Conservation (phyloP, 2,329 filamentous ascomycete species). For the Monilinia laxa region DNA sequence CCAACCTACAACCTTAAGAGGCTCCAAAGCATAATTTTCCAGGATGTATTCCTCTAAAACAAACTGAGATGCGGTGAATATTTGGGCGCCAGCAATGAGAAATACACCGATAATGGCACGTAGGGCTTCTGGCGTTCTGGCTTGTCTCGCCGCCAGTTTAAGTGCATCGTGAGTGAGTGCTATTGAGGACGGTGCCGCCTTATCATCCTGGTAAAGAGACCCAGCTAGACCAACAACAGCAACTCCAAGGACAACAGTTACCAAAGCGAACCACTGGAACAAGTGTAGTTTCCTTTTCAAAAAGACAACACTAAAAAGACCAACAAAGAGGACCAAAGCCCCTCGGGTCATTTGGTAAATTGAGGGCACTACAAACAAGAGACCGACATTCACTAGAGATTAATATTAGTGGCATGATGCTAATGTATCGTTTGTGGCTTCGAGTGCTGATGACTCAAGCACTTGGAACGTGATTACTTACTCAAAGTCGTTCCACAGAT, state of each 20-base stretch:
- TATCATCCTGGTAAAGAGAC: slow-evolving; percentile 68
- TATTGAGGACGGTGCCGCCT: slow-evolving; percentile 41
- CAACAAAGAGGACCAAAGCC: slow-evolving; percentile 91
- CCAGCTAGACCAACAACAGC: slow-evolving; percentile 88
- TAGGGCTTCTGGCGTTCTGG: slow-evolving; percentile 56
- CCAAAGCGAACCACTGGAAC: slow-evolving; percentile 91
- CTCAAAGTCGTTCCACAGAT: slow-evolving; percentile 78
- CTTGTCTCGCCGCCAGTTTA: slow-evolving; percentile 45
- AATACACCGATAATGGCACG: slow-evolving; percentile 79
- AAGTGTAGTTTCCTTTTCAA: slow-evolving; percentile 72
- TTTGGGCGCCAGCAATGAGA: slow-evolving; percentile 89
- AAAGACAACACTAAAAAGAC: slow-evolving; percentile 91
- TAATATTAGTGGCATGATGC: slow-evolving; percentile 7
- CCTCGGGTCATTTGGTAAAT: slow-evolving; percentile 99
- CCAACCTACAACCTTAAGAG: slow-evolving; percentile 91
- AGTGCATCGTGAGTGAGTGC: slow-evolving; percentile 44
- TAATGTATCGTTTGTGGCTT: not conserved
- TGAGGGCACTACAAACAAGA: slow-evolving; percentile 89
- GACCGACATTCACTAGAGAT: slow-evolving; percentile 84
- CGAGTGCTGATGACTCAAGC: not conserved
- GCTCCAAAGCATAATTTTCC: slow-evolving; percentile 68
- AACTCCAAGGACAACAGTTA: slow-evolving; percentile 85
- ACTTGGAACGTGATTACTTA: slow-evolving; percentile 8
- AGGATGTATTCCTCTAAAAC: slow-evolving; percentile 94
- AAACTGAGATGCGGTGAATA: slow-evolving; percentile 96